Evolutionary conservation across 495 filamentous ascomycete genomes (phyloP).

Genomic region (Hypoxylon fragiforme): DNA sequence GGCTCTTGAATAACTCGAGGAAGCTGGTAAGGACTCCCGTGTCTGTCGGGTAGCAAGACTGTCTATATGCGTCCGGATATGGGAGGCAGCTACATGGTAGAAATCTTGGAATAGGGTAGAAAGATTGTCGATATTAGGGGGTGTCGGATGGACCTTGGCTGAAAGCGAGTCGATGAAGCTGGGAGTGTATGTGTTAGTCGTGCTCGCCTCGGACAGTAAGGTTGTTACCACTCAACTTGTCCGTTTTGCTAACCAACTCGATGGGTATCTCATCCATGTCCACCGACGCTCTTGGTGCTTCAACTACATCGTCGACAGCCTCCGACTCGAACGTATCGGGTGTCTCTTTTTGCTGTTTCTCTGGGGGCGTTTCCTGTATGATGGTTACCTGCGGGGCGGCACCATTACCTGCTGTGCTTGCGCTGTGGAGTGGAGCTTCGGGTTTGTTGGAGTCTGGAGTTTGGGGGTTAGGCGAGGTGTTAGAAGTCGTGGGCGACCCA

Average conservation of each 20-base stretch:
- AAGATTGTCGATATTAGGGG: conserved; percentile 81
- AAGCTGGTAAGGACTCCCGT: conserved; percentile 61
- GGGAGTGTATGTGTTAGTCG: conserved; percentile 21
- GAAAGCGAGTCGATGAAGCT: conserved; percentile 92
- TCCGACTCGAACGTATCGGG: conserved; percentile 57
- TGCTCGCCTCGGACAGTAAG: not conserved
- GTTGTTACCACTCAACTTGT: conserved; percentile 62
- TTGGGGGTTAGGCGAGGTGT: conserved; percentile 61
- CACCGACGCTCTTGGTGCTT: conserved; percentile 59
- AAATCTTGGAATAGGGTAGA: conserved; percentile 93
- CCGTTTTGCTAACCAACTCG: conserved; percentile 85
- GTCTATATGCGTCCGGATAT: conserved; percentile 87
- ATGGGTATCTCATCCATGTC: conserved; percentile 87
- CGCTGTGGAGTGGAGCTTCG: conserved; percentile 54
- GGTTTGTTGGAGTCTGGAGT: conserved; percentile 44
- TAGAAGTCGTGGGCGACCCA: conserved; percentile 36
- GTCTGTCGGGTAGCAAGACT: conserved; percentile 74
- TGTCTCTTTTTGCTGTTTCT: conserved; percentile 22
- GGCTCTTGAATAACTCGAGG: conserved; percentile 51
- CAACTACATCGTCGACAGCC: conserved; percentile 54
- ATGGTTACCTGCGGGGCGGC: conserved; percentile 47
- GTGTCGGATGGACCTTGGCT: conserved; percentile 82
- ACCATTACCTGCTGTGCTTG: conserved; percentile 64
- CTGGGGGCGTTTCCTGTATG: conserved; percentile 31
- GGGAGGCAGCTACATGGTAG: conserved; percentile 77